phyloP scores from a whole-genome alignment of 2,329 filamentous ascomycete genomes.

The Cladosporium sp. region DNA sequence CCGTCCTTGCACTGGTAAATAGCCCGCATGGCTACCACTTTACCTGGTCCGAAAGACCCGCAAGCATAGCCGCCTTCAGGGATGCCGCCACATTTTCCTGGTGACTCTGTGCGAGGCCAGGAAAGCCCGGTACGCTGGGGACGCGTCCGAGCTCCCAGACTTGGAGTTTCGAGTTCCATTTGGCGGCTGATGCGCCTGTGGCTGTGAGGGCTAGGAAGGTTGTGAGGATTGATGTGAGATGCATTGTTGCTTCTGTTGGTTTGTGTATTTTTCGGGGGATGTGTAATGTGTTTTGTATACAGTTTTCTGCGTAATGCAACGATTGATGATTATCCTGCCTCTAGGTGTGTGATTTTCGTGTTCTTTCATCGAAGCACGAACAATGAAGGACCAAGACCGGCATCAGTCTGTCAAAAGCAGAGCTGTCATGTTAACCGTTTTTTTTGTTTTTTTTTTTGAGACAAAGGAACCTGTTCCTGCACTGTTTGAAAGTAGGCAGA shows the following conservation, averaged over 20 bases:
- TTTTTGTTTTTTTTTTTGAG: too few species aligned
- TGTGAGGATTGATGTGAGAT: neutral
- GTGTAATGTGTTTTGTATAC: too few species aligned
- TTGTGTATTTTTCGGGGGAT: neutral
- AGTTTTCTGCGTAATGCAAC: too few species aligned
- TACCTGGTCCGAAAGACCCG: neutral
- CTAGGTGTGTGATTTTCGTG: too few species aligned
- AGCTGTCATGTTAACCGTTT: too few species aligned
- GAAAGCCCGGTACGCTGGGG: neutral
- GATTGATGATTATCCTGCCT: too few species aligned
- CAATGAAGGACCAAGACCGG: too few species aligned
- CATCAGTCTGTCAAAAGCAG: too few species aligned
- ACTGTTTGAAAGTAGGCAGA: too few species aligned
- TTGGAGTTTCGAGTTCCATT: neutral
- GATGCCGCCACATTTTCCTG: neutral
- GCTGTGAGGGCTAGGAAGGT: neutral
- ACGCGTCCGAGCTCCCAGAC: slow-evolving; percentile 1
- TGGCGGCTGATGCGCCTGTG: neutral
- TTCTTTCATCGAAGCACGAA: too few species aligned
- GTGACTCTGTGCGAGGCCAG: neutral
- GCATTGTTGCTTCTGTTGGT: neutral
- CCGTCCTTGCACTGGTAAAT: neutral
- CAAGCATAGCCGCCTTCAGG: neutral
- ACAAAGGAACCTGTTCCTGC: too few species aligned
- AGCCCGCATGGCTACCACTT: neutral